Conservation (phyloP, 108 stramenopile genomes). For the Schizochytrium sp. region DNA sequence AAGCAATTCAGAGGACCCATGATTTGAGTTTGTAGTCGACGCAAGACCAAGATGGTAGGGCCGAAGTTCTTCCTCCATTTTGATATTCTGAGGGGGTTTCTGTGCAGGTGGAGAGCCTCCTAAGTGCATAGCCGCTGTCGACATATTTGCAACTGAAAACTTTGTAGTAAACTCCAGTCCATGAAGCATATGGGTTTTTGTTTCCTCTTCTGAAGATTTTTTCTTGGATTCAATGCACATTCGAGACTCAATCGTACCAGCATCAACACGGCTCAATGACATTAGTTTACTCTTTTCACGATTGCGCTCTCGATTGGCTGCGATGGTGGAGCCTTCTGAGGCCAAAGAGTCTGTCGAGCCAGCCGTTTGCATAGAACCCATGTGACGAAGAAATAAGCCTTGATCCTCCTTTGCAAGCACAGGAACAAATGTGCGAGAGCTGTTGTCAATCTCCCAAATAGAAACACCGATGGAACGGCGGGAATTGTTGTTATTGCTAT, state of each 20-base stretch:
- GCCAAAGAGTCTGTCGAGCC: not conserved
- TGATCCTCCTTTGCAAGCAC: slow-evolving; percentile 42
- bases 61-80: slow-evolving; percentile 22
- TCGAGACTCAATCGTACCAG: slow-evolving; percentile 35
- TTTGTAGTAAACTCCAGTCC: slow-evolving; percentile 35
- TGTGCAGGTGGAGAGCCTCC: not conserved
- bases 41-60: slow-evolving; percentile 57
- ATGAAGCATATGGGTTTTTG: slow-evolving; percentile 20
- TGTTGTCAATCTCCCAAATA: slow-evolving; percentile 59
- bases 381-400: not conserved
- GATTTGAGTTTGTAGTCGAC: slow-evolving; percentile 50
- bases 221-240: slow-evolving; percentile 48
- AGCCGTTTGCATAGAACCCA: not conserved
- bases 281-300: slow-evolving; percentile 42
- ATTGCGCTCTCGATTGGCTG: not conserved
- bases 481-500: not conserved
- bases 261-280: slow-evolving; percentile 45
- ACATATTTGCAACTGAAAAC: slow-evolving; percentile 7
- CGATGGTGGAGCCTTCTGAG: not conserved
- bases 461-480: slow-evolving; percentile 32
- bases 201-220: slow-evolving; percentile 33
- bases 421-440: slow-evolving; percentile 55
- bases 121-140: not conserved
- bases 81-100: not conserved
- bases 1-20: slow-evolving; percentile 51